Evolutionary conservation across 1,284 basidiomycete genomes (phyloP), one percentile per base, ranked within the genome.

Genomic region (Exsudoporus floridanus): DNA sequence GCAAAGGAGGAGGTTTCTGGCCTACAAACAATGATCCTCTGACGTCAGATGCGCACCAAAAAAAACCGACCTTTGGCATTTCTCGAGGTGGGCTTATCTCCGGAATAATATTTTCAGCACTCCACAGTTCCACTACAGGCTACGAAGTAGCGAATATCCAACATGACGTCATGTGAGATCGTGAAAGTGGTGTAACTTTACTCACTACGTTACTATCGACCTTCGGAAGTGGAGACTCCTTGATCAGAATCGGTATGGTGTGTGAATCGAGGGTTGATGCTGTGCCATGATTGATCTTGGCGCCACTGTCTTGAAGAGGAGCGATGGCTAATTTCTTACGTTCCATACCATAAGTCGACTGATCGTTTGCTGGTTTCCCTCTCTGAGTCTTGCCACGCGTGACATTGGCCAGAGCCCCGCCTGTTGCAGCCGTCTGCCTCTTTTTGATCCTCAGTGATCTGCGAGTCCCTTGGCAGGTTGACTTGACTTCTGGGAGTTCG

Each of bases 371-470:
- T 49, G 28, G 43, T 44, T 60, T 55, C 41, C 25, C 44, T 35
- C 52, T 50, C 35, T 25, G 58, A 30, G 31, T 33, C 40, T 48
- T 58, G 18, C 43, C 25, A 36, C 45, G 54, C 39, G 14, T 51
- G 7, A 25, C 35, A 7, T 35, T 52, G 8, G 39, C 30, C 13
- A 49, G 50, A n/a, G 55, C 42, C 40, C 49, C 40, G 13, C 43
- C 25, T 27, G 38, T 33, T 21, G 33, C 34, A 5, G 27, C n/a
- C 2, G 16, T 40, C 47, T 50, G 56, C 36, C 30, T 57, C 43
- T 55, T 52, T 44, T 53, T 65, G 14, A 63, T 55, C 37, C 64
- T 66, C 27, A 53, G 53, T 7, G 56, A 57, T 34, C 50, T 68
- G 27, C 65, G 61, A 34, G 52, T 53, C 9, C 46, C 56, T 39